phyloP scores from a whole-genome alignment of 2,329 filamentous ascomycete species.

The Chrysoporthe cubensis region DNA sequence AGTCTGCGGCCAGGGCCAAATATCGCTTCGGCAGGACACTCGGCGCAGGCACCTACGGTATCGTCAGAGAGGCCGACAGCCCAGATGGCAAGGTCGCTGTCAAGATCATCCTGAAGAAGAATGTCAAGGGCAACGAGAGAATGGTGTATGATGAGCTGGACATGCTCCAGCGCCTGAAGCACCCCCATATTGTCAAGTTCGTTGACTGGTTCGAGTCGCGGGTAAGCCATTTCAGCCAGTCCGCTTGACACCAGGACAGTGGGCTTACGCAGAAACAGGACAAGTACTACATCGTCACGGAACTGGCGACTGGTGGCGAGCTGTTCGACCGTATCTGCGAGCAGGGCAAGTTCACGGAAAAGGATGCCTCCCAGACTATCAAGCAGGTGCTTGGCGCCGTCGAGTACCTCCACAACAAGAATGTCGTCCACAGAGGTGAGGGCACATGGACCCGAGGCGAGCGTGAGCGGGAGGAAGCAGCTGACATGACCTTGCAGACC shows the following conservation, averaged over 20 bases:
- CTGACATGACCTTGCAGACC: conserved; percentile 59
- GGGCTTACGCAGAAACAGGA: conserved; percentile 61
- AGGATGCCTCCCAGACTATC: conserved; percentile 95
- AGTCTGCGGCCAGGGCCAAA: conserved; percentile 62
- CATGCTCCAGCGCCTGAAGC: conserved; percentile 87
- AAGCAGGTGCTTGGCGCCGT: conserved; percentile 92
- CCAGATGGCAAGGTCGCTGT: conserved; percentile 85
- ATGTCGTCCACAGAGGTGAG: conserved; percentile 93
- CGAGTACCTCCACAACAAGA: conserved; percentile 90
- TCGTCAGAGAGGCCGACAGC: conserved; percentile 92
- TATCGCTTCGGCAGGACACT: conserved; percentile 94
- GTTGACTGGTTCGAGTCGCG: conserved; percentile 99
- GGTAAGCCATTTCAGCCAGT: conserved; percentile 53
- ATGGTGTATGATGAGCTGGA: conserved; percentile 99
- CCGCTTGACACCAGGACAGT: neutral
- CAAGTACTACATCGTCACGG: conserved; percentile 99
- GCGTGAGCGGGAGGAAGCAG: neutral
- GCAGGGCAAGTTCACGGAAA: conserved; percentile 97
- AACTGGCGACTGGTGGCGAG: conserved; percentile 93
- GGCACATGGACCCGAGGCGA: neutral
- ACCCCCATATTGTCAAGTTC: conserved; percentile 96
- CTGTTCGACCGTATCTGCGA: conserved; percentile 98
- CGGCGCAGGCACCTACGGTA: conserved; percentile 96
- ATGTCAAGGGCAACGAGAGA: conserved; percentile 95
- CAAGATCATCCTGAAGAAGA: conserved; percentile 99